A percentile compares a stretch with the other conserved stretches of the same genome.
Conservation (phyloP, 148 eudicot genomes). For the Rhododendron mucronatum region DNA sequence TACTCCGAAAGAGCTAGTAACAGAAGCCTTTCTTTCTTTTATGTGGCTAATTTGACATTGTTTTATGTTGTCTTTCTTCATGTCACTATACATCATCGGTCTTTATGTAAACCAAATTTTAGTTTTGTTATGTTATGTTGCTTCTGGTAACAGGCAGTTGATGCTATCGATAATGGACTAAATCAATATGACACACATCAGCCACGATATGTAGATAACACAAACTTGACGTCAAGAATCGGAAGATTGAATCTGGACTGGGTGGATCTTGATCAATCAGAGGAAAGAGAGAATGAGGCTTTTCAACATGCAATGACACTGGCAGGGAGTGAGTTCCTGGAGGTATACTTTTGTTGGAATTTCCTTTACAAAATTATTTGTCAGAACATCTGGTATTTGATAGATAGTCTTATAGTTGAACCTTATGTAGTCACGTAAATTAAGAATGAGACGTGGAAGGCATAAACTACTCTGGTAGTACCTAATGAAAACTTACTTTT, state of each 20-base stretch:
- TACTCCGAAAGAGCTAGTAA: background rate
- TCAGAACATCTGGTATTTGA: background rate
- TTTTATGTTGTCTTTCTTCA: background rate
- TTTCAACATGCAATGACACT: constrained; percentile 45
- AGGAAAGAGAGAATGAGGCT: constrained; percentile 50
- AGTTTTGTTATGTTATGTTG: background rate
- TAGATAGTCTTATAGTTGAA: background rate
- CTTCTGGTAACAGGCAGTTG: constrained; percentile 46
- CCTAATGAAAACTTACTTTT: background rate
- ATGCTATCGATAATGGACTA: constrained; percentile 57
- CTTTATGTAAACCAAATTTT: background rate
- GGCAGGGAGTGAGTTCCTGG: constrained; percentile 52
- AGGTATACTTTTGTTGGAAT: constrained; percentile 28
- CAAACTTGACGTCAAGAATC: constrained; percentile 50
- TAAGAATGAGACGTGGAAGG: background rate
- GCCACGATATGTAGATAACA: constrained; percentile 45
- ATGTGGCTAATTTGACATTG: background rate
- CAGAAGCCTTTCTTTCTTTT: background rate
- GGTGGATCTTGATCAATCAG: constrained; percentile 54
- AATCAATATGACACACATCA: constrained; percentile 37
- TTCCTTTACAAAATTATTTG: background rate
- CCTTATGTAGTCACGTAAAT: background rate
- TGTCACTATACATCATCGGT: background rate
- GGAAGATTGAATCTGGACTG: constrained; percentile 54
- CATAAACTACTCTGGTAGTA: background rate